Conservation (phyloP, 78 protist genomes). For the Speleostelium caveatum region DNA sequence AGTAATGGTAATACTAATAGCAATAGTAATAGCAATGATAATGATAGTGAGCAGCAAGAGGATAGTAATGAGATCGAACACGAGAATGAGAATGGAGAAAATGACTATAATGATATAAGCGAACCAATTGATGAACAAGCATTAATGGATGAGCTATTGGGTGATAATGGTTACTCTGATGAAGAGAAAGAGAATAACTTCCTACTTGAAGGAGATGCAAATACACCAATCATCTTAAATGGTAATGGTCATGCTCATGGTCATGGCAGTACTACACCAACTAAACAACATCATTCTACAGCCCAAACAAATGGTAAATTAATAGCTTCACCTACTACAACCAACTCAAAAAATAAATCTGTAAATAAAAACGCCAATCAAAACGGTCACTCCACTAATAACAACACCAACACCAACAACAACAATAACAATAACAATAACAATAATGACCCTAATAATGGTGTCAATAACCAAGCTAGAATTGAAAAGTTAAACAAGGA, state of each 20-base stretch:
- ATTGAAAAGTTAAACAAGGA: conserved; percentile 54
- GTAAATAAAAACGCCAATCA: background rate
- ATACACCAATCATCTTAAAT: background rate
- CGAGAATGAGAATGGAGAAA: no score
- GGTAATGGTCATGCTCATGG: no score
- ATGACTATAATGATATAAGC: no score
- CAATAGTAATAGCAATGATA: no score
- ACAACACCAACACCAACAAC: background rate
- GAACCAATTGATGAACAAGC: background rate
- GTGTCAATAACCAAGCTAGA: no score
- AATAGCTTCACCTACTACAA: background rate
- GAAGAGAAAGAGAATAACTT: no score
- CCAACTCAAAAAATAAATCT: background rate
- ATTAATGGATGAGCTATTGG: background rate
- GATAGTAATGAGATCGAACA: no score
- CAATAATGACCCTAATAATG: conserved; percentile 10
- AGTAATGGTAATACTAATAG: no score
- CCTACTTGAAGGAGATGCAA: no score
- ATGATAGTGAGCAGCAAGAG: no score
- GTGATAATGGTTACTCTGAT: background rate
- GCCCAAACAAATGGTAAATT: background rate
- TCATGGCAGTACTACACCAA: no score
- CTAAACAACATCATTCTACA: background rate
- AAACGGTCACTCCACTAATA: background rate
- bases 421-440: conserved; percentile 12